These are phyloP conservation scores for Lolium multiflorum DNA, from an alignment of 176 grass and related monocot species.

Conservation along the genomic window DNA sequence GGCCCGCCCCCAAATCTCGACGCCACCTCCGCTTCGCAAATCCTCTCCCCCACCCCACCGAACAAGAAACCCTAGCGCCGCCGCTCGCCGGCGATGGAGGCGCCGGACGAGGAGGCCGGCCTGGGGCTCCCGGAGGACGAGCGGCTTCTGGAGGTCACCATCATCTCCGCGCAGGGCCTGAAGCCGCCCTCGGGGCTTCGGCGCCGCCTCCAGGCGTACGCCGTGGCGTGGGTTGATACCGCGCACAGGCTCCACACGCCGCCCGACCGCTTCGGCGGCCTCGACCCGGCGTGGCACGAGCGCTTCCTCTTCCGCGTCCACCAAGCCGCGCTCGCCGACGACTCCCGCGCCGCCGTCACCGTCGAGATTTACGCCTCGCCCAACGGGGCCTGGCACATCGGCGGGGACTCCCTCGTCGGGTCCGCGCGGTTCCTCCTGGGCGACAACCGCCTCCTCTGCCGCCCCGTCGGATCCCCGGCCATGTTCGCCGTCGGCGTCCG, in stretches of 20 bases:
- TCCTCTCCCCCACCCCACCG: slow-evolving; percentile 10
- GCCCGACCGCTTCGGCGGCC: slow-evolving; percentile 64
- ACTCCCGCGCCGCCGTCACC: slow-evolving; percentile 67
- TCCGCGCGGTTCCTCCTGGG: slow-evolving; percentile 78
- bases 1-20: slow-evolving; percentile 18
- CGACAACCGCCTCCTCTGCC: slow-evolving; percentile 67
- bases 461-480: slow-evolving; percentile 58
- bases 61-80: slow-evolving; percentile 41
- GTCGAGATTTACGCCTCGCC: slow-evolving; percentile 81
- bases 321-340: slow-evolving; percentile 60
- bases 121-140: slow-evolving; percentile 43
- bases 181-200: slow-evolving; percentile 58
- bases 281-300: slow-evolving; percentile 90
- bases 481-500: slow-evolving; percentile 83
- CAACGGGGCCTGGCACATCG: slow-evolving; percentile 56
- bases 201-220: slow-evolving; percentile 75
- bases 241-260: slow-evolving; percentile 70
- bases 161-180: slow-evolving; percentile 92
- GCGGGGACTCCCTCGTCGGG: slow-evolving; percentile 65
- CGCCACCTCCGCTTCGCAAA: not conserved
- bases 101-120: slow-evolving; percentile 51
- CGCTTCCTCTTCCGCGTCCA: slow-evolving; percentile 79
- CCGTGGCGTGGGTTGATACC: slow-evolving; percentile 78
- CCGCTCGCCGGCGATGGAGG: slow-evolving; percentile 58
- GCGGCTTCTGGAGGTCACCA: slow-evolving; percentile 65